Conservation (phyloP, 345 rosid genomes). For the Eucalyptus microcorys region DNA sequence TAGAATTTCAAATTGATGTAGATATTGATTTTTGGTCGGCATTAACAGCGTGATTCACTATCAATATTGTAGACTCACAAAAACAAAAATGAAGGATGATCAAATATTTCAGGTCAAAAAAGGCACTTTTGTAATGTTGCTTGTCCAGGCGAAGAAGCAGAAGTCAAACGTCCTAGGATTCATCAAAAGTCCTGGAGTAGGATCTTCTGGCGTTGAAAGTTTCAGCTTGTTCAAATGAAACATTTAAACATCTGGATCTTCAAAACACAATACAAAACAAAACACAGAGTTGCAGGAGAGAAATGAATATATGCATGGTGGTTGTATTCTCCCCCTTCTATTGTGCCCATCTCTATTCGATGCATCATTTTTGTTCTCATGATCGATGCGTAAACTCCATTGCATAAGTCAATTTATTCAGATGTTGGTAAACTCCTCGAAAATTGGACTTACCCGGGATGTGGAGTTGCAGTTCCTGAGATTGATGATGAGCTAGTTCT, state of each 20-base stretch:
- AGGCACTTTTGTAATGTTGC: background rate
- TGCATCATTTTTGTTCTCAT: background rate
- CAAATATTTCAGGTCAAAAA: background rate
- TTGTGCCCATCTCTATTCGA: background rate
- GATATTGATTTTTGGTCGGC: background rate
- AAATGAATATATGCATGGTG: background rate
- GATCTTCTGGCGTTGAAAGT: background rate
- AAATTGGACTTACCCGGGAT: background rate
- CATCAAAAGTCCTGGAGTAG: background rate
- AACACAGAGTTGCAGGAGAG: background rate
- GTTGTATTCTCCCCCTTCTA: background rate
- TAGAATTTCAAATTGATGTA: background rate
- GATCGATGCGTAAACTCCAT: background rate
- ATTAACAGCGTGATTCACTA: background rate
- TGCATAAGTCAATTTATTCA: background rate
- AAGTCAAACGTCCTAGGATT: background rate
- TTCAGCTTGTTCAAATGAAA: background rate
- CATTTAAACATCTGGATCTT: background rate
- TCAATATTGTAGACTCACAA: background rate
- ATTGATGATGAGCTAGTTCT: background rate
- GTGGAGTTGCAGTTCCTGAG: background rate
- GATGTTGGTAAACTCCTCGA: background rate
- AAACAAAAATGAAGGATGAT: background rate
- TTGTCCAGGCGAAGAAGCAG: background rate
- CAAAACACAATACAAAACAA: background rate